Percentiles rank a stretch among this genome's conserved stretches.
Evolutionary conservation across 345 rosid species (phyloP).

Genomic region (Salix exigua): DNA sequence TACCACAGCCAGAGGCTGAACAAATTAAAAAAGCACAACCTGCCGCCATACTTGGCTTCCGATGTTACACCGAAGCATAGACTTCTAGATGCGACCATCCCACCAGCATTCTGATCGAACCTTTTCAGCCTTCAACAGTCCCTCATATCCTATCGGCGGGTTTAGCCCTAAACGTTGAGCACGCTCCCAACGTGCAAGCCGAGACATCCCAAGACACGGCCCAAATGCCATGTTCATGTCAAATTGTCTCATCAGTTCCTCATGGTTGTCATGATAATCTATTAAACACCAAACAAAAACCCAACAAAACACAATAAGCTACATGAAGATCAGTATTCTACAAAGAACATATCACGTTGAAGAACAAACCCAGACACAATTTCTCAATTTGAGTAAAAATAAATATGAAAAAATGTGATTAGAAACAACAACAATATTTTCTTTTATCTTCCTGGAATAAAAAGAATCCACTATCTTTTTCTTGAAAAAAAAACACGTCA

Average conservation of each 20-base stretch:
- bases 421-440: neutral
- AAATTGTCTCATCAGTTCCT: slow-evolving; percentile 57
- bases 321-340: neutral
- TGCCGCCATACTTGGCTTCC: neutral
- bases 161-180: slow-evolving; percentile 57
- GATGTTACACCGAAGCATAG: neutral
- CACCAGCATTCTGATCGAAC: slow-evolving; percentile 50
- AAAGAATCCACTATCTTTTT: neutral
- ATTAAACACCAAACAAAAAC: neutral
- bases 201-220: slow-evolving; percentile 71
- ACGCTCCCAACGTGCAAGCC: slow-evolving; percentile 68
- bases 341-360: neutral
- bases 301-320: neutral
- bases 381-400: neutral
- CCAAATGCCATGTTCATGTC: slow-evolving; percentile 84
- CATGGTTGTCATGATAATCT: slow-evolving; percentile 44
- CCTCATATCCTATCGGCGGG: slow-evolving; percentile 56
- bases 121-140: slow-evolving; percentile 39
- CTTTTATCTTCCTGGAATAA: neutral
- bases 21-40: neutral
- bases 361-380: neutral
- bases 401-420: neutral
- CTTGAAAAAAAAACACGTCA: neutral
- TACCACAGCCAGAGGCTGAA: slow-evolving; percentile 24
- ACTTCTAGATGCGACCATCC: slow-evolving; percentile 38